phyloP scores from a whole-genome alignment of 202 grass and related monocot genomes.

The Elaeis oleifera region DNA sequence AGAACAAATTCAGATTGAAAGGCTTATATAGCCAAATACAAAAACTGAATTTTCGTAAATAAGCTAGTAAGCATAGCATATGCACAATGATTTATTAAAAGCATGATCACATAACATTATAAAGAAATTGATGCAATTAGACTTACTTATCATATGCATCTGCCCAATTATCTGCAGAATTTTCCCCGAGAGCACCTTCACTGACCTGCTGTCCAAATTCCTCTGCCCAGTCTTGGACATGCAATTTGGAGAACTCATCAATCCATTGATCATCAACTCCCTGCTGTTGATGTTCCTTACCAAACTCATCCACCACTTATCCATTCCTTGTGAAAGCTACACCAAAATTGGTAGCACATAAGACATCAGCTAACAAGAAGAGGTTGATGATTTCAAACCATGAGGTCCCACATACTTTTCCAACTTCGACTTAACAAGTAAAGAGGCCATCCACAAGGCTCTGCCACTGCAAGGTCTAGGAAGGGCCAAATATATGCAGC shows the following conservation, averaged over 20 bases:
- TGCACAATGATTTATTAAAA: no score
- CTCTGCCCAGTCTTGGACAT: conserved; percentile 73
- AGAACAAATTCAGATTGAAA: no score
- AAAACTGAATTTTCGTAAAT: no score
- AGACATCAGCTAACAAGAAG: no score
- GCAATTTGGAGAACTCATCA: conserved; percentile 92
- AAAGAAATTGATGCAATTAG: conserved; percentile 2
- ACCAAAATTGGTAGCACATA: neutral
- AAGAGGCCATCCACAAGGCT: no score
- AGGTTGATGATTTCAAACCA: no score
- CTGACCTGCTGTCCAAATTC: conserved; percentile 54
- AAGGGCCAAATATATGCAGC: no score
- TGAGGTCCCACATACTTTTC: no score
- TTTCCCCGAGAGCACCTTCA: conserved; percentile 58
- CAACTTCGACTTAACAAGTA: no score
- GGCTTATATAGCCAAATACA: neutral
- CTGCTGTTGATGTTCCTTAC: conserved; percentile 56
- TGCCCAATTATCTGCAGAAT: conserved; percentile 70
- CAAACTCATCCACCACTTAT: conserved; percentile 71
- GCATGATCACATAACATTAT: no score
- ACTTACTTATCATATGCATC: conserved; percentile 67
- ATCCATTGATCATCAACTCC: conserved; percentile 67
- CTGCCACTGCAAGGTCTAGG: no score
- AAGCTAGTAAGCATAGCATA: no score
- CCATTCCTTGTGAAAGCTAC: conserved; percentile 61